Evolutionary conservation across 1,284 basidiomycete genomes (phyloP).

Genomic region (Leccinum cinnamomeum): DNA sequence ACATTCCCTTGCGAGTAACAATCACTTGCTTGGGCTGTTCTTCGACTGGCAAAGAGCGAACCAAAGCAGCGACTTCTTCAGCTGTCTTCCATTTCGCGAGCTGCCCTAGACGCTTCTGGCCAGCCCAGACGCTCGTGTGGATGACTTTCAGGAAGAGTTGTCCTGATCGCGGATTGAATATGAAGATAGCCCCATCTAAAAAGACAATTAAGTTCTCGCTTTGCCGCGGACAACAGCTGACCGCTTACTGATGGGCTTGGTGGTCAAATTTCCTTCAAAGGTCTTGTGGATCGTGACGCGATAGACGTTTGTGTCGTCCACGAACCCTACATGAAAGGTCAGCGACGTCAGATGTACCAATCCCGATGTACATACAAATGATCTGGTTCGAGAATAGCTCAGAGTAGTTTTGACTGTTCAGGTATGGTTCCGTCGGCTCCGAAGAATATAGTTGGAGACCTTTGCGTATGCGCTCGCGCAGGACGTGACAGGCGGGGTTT

Average conservation of each 20-base stretch:
- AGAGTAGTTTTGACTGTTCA: slow-evolving; percentile 89
- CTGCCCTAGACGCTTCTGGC: slow-evolving; percentile 99
- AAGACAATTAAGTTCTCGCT: slow-evolving; percentile 3
- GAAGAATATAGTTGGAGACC: slow-evolving; percentile 98
- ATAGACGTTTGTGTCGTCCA: slow-evolving; percentile 99
- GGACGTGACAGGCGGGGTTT: slow-evolving; percentile 96
- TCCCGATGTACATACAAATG: slow-evolving; percentile 69
- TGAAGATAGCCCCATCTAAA: slow-evolving; percentile 95
- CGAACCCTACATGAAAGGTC: slow-evolving; percentile 67
- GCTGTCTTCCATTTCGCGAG: slow-evolving; percentile 99
- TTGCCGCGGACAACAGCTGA: neutral
- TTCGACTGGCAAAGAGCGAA: slow-evolving; percentile 96
- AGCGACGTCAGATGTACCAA: slow-evolving; percentile 2
- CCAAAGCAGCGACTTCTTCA: slow-evolving; percentile 98
- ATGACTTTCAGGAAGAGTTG: slow-evolving; percentile 82
- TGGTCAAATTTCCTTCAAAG: slow-evolving; percentile 99
- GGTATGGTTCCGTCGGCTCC: slow-evolving; percentile 98
- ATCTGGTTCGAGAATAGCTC: slow-evolving; percentile 97
- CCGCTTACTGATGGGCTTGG: slow-evolving; percentile 91
- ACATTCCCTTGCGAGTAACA: slow-evolving; percentile 99
- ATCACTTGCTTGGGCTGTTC: slow-evolving; percentile 99
- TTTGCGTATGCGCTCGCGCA: slow-evolving; percentile 98
- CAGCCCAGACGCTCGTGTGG: slow-evolving; percentile 31
- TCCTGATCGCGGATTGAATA: slow-evolving; percentile 98
- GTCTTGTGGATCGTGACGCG: slow-evolving; percentile 99